phyloP scores from a whole-genome alignment of 768 basidiomycete genomes.

The Pleurotus tuoliensis region DNA sequence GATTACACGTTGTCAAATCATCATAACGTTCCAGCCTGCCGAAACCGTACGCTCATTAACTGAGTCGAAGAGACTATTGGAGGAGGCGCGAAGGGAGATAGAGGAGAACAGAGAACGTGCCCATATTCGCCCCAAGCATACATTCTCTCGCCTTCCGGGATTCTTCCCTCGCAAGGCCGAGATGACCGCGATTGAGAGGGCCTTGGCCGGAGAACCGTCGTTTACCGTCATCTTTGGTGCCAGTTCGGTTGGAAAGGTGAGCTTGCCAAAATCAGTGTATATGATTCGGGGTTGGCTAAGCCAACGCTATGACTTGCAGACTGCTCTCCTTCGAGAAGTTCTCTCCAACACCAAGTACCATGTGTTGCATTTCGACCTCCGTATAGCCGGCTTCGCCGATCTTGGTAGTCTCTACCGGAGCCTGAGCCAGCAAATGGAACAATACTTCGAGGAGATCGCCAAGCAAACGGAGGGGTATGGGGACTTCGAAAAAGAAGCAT shows the following conservation, averaged over 20 bases:
- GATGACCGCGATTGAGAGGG: conserved; percentile 58
- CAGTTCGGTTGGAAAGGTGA: conserved; percentile 77
- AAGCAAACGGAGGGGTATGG: conserved; percentile 58
- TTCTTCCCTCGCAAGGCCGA: conserved; percentile 72
- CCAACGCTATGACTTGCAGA: conserved; percentile 34
- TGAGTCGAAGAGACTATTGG: conserved; percentile 70
- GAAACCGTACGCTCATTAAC: conserved; percentile 77
- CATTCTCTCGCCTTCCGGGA: conserved; percentile 71
- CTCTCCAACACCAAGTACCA: conserved; percentile 66
- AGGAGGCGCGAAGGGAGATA: conserved; percentile 76
- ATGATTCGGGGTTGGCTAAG: background rate
- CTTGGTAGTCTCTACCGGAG: conserved; percentile 73
- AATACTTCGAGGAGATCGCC: conserved; percentile 68
- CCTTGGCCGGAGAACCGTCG: conserved; percentile 66
- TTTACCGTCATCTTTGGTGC: conserved; percentile 82
- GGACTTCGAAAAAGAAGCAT: conserved; percentile 70
- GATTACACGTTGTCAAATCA: background rate
- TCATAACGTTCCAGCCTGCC: conserved; percentile 49
- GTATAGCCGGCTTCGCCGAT: conserved; percentile 83
- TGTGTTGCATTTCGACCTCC: conserved; percentile 80
- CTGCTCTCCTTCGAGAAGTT: conserved; percentile 74
- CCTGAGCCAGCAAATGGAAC: conserved; percentile 77
- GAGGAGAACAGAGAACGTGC: conserved; percentile 62
- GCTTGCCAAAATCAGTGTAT: conserved; percentile 1
- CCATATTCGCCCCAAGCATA: conserved; percentile 69